phyloP scores from a whole-genome alignment of 108 stramenopile species.

The Thalassiosira profunda region DNA sequence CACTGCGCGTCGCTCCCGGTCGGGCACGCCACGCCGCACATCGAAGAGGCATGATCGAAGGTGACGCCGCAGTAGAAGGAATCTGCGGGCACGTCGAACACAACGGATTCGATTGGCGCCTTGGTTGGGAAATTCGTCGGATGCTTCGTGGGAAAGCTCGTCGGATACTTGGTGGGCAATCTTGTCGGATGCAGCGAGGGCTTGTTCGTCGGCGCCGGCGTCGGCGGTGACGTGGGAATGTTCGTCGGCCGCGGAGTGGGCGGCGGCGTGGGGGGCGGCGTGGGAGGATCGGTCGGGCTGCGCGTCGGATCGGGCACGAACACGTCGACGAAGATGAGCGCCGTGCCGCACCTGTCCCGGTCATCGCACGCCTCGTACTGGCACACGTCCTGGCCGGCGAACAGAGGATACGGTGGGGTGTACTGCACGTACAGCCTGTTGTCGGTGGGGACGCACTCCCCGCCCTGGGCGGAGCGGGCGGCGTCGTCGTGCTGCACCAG shows the following conservation, averaged over 20 bases:
- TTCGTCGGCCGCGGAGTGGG: slow-evolving; percentile 8
- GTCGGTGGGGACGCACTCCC: background rate
- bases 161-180: slow-evolving; percentile 23
- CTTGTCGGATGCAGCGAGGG: slow-evolving; percentile 23
- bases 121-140: slow-evolving; percentile 35
- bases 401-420: too few species aligned
- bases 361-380: too few species aligned
- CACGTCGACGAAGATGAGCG: too few species aligned
- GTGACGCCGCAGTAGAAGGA: slow-evolving; percentile 51
- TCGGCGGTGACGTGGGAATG: background rate
- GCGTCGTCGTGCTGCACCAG: too few species aligned
- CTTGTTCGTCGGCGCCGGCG: slow-evolving; percentile 2
- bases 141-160: slow-evolving; percentile 29
- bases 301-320: background rate
- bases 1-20: slow-evolving; percentile 45
- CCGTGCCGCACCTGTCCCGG: too few species aligned
- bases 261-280: slow-evolving; percentile 4
- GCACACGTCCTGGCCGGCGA: too few species aligned
- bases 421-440: too few species aligned
- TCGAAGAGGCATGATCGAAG: slow-evolving; percentile 41
- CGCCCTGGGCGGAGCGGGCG: too few species aligned
- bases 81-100: slow-evolving; percentile 43
- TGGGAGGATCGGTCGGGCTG: slow-evolving; percentile 18
- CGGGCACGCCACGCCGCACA: slow-evolving; percentile 44
- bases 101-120: slow-evolving; percentile 37